Base-by-base conservation (phyloP, 2,329 filamentous ascomycete genomes). In the Fusarium sp. region DNA sequence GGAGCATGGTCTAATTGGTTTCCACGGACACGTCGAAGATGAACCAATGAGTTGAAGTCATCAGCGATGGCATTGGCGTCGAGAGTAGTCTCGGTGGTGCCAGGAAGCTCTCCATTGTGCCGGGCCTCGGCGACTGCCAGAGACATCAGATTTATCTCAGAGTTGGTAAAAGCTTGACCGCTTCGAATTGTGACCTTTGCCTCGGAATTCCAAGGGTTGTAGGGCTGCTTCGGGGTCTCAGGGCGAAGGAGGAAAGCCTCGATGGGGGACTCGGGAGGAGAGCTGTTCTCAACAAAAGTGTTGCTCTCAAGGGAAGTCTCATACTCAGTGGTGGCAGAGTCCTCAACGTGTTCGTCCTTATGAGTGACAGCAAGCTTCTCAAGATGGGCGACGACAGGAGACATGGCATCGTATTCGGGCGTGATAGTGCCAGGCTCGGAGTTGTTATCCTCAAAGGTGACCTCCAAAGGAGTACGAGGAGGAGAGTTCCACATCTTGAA, bases 121-220 rank as follows among this genome's bases (percentile, higher is more conserved):
- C 82, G 77, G 32, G 81, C 81, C 0, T 73, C 55, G 4, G 69
- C 64, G 3, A 83, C 63, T 4, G 61, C 47, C 0, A 70, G 32
- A 1, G 73, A 74, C 81, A 83, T 83, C 15, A 55, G n/a, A 3
- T 68, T 61, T 20, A 82, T 58, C 20, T 76, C 73, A 8, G 49
- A 47, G 8, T 63, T 15, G 5, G 58, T 45, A 9, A 74, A 73
- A 20, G 40, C 57, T 16, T 53, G 59, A 8, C 59, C 60, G 5
- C 34, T 63, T 16, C n/a, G 32, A 22, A 63, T 20, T 16, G n/a
- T 42, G 34, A 42, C 40, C 27, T 32, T 22, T 15, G 42, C 12
- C 15, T 50, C 30, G 6, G 58, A 14, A 10, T 56, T 34, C 60
- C 27, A 55, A n/a, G 20, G 32, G 9, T 9, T n/a, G 24, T 29